Percentiles rank a stretch among this genome's conserved stretches.
Conservation (phyloP, 768 basidiomycete genomes). For the Mycena chlorophos region DNA sequence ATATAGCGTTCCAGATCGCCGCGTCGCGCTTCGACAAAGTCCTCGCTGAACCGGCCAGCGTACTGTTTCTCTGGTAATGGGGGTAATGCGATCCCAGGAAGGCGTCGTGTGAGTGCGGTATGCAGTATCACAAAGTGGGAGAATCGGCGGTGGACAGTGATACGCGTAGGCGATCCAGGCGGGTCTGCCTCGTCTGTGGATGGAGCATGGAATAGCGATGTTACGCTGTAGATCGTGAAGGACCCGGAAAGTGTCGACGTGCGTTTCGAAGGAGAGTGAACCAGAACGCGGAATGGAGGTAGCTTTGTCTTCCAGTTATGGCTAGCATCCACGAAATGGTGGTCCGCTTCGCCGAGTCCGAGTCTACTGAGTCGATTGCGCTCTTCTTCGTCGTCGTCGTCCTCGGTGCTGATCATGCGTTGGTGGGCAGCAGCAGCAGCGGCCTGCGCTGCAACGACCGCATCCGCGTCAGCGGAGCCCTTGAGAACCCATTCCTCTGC, state of each 20-base stretch:
- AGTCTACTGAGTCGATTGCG: slow-evolving; percentile 37
- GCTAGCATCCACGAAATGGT: slow-evolving; percentile 69
- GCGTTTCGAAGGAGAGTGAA: slow-evolving; percentile 81
- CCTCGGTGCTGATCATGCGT: slow-evolving; percentile 18
- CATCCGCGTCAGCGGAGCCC: slow-evolving; percentile 39
- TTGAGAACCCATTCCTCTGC: slow-evolving; percentile 83
- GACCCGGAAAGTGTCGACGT: slow-evolving; percentile 65
- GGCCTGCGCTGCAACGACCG: neutral
- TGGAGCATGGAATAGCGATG: slow-evolving; percentile 61
- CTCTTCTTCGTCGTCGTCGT: slow-evolving; percentile 44
- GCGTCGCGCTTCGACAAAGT: slow-evolving; percentile 80
- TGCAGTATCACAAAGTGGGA: slow-evolving; percentile 83
- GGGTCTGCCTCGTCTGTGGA: slow-evolving; percentile 21
- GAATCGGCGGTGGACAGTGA: slow-evolving; percentile 81
- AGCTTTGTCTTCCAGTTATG: slow-evolving; percentile 74
- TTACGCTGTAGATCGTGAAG: slow-evolving; percentile 75
- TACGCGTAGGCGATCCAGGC: slow-evolving; percentile 45
- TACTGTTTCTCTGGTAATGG: slow-evolving; percentile 87
- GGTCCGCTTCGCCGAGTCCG: slow-evolving; percentile 60
- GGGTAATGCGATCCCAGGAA: slow-evolving; percentile 77
- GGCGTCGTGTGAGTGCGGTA: slow-evolving; percentile 62
- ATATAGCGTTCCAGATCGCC: slow-evolving; percentile 83
- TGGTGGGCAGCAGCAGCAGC: slow-evolving; percentile 11
- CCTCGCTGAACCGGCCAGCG: slow-evolving; percentile 73
- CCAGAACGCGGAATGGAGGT: slow-evolving; percentile 69